Conservation (phyloP, 1,284 basidiomycete species). For the Microbotryomycetes sp. region DNA sequence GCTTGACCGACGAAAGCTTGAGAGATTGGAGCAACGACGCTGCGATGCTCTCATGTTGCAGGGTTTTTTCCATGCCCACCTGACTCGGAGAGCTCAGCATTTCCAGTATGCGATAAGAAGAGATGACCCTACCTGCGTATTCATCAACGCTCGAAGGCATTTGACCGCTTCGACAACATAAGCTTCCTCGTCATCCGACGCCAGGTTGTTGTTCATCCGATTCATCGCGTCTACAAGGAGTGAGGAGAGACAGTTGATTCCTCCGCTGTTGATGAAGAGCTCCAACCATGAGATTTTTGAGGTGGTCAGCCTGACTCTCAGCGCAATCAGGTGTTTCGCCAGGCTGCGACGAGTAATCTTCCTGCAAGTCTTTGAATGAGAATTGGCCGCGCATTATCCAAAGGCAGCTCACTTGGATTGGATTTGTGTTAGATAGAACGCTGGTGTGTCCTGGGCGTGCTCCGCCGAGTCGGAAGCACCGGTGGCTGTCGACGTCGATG, state of each 20-base stretch:
- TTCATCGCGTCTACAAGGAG: constrained; percentile 47
- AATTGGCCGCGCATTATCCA: background rate
- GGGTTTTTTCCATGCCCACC: no score
- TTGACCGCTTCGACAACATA: constrained; percentile 66
- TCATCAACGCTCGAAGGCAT: constrained; percentile 72
- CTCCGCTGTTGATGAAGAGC: constrained; percentile 59
- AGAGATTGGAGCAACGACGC: no score
- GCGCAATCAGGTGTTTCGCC: constrained; percentile 67
- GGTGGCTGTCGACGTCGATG: constrained; percentile 48
- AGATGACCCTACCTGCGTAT: constrained; percentile 60
- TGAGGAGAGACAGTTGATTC: constrained; percentile 56
- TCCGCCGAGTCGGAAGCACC: constrained; percentile 38
- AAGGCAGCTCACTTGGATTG: constrained; percentile 48
- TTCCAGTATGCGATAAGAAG: no score
- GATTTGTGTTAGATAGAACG: constrained; percentile 43
- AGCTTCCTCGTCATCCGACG: constrained; percentile 59
- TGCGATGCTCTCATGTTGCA: no score
- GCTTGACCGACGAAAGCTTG: constrained; percentile 59
- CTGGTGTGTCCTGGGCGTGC: constrained; percentile 31
- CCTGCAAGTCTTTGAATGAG: constrained; percentile 5
- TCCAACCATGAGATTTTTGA: constrained; percentile 70
- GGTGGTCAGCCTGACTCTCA: constrained; percentile 80
- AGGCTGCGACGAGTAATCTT: constrained; percentile 55
- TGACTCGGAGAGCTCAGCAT: no score
- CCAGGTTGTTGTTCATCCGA: constrained; percentile 44